Base-by-base conservation (phyloP, 345 rosid genomes). In the Gynandropsis gynandra region DNA sequence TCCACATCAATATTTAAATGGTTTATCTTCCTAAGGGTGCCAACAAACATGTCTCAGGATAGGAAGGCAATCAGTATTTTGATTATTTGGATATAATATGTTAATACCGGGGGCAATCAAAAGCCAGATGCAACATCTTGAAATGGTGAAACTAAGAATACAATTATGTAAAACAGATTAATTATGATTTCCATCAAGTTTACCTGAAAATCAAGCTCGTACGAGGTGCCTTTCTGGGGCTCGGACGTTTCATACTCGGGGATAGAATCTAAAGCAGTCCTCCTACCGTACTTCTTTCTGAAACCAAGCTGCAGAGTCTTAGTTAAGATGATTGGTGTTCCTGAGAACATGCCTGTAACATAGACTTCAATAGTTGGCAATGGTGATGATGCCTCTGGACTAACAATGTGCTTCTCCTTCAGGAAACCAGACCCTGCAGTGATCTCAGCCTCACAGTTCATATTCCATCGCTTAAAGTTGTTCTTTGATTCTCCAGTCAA, bases 351-450 rank as follows among this genome's bases (percentile, higher is more conserved):
- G 16, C 96, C 93, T 1, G 98, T 70, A 29, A 90, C 77, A 61
- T 79, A 92, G 36, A 92, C 98, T 74, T 92, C 96, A 59, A 92
- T 63, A 54, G 74, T 72, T 6, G 92, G 83, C 27, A 61, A 54
- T 10, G 65, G 70, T 53, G 71, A 67, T 10, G 70, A 58, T 13
- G 64, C 71, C 55, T 84, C 83, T 0, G 74, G 70, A 58, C 76
- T 76, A 31, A 61, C 51, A 64, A 44, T 37, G 9, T 73, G 74
- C 56, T 77, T 82, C 53, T 74, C 90, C 71, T 74, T 90, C 69
- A 81, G 64, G 73, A 87, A 84, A 62, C 89, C 72, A 32, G 75
- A 46, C 37, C 72, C 76, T 16, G 78, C 61, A 21, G 67, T 68
- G 39, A 74, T 71, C 24, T 71, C 72, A 3, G 87, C 70, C 60